Evolutionary conservation across 495 filamentous ascomycete genomes (phyloP).

Genomic region (Glonium stellatum): DNA sequence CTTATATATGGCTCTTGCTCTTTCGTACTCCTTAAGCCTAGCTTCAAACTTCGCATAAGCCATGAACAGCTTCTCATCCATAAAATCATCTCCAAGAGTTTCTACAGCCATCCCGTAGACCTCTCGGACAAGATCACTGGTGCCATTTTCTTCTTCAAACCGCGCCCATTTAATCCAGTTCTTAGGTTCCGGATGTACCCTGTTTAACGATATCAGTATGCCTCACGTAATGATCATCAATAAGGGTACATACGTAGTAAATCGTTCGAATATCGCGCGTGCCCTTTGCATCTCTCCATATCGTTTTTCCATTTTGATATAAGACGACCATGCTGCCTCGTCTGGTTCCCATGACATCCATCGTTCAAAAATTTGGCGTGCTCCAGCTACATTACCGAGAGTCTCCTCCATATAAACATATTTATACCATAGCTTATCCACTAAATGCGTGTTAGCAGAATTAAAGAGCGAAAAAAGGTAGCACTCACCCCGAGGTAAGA

Average conservation of each 20-base stretch:
- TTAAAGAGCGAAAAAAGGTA: too few relatives aligned
- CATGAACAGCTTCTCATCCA: slow-evolving; percentile 92
- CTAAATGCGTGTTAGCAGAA: slow-evolving; percentile 10
- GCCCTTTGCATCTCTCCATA: slow-evolving; percentile 86
- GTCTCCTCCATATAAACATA: slow-evolving; percentile 99
- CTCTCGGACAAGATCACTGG: slow-evolving; percentile 81
- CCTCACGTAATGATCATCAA: too few relatives aligned
- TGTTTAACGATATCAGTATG: too few relatives aligned
- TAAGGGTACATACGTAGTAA: slow-evolving; percentile 45
- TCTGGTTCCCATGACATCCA: slow-evolving; percentile 99
- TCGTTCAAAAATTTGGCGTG: slow-evolving; percentile 89
- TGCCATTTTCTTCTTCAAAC: slow-evolving; percentile 92
- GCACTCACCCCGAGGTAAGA: slow-evolving; percentile 55
- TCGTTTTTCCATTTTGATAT: slow-evolving; percentile 94
- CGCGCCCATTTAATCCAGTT: slow-evolving; percentile 99
- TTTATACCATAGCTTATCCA: slow-evolving; percentile 97
- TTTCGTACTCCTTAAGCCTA: slow-evolving; percentile 89
- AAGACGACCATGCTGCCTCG: slow-evolving; percentile 89
- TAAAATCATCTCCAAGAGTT: slow-evolving; percentile 87
- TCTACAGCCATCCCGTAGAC: slow-evolving; percentile 88
- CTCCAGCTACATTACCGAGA: slow-evolving; percentile 84
- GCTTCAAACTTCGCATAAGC: slow-evolving; percentile 89
- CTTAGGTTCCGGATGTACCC: slow-evolving; percentile 87
- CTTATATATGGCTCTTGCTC: slow-evolving; percentile 93
- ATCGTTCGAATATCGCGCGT: slow-evolving; percentile 78